Evolutionary conservation across 805 yeast genomes (phyloP).

Genomic region (Huiozyma sinensis): DNA sequence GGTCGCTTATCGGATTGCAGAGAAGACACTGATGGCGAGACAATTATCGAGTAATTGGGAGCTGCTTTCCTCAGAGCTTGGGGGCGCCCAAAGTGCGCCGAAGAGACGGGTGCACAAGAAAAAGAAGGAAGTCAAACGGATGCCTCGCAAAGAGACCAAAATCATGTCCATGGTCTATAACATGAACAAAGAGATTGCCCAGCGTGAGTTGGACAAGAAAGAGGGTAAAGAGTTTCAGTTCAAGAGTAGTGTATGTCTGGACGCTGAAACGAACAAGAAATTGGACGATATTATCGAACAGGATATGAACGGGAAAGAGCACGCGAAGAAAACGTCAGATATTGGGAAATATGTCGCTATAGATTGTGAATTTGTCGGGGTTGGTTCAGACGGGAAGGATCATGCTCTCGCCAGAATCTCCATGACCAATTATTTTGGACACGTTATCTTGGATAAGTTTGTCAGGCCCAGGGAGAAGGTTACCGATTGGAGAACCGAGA

Average conservation of each 20-base stretch:
- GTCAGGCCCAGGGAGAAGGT: conserved; percentile 69
- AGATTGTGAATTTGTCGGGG: conserved; percentile 93
- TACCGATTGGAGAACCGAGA: conserved; percentile 89
- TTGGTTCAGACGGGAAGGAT: conserved; percentile 59
- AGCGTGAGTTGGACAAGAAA: conserved; percentile 15
- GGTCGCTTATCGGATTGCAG: no score
- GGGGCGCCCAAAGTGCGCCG: no score
- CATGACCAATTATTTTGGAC: conserved; percentile 73
- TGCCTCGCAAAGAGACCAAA: conserved; percentile 3
- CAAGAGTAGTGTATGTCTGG: neutral
- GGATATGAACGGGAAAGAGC: conserved; percentile 4
- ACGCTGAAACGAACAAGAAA: neutral
- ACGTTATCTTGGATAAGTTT: conserved; percentile 56
- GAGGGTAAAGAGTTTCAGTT: conserved; percentile 17
- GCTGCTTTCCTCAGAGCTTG: no score
- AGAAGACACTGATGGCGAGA: no score
- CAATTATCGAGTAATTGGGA: no score
- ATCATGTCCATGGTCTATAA: conserved; percentile 24
- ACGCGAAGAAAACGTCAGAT: conserved; percentile 27
- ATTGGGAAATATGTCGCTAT: conserved; percentile 71
- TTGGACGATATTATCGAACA: neutral
- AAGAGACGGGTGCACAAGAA: no score
- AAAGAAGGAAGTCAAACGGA: no score
- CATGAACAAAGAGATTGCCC: conserved; percentile 23
- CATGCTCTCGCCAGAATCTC: conserved; percentile 82